phyloP scores from a whole-genome alignment of 2,329 filamentous ascomycete genomes.

The Talaromyces atroroseus region DNA sequence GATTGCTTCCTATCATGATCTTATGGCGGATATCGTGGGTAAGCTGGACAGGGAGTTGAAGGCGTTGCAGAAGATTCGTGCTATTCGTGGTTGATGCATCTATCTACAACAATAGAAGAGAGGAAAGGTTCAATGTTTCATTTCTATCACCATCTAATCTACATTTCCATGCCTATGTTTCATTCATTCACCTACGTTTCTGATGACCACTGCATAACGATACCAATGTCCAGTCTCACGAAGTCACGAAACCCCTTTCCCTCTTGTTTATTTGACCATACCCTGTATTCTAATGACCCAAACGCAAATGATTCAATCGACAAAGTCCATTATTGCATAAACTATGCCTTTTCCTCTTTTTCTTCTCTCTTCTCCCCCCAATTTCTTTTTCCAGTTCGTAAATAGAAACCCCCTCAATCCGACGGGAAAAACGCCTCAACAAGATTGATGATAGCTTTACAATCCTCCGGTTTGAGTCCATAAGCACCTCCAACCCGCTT shows the following conservation, averaged over 20 bases:
- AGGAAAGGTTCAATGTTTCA: neutral
- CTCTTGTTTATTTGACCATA: neutral
- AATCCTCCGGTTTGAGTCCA: neutral
- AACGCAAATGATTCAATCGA: neutral
- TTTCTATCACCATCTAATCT: neutral
- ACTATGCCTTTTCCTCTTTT: neutral
- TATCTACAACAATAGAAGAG: neutral
- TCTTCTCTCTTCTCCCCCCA: neutral
- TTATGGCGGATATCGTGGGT: constrained; percentile 3
- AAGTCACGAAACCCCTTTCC: neutral
- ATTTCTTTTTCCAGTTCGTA: too few species aligned
- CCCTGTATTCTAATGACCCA: neutral
- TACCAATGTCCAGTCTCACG: neutral
- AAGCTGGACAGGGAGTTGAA: constrained; percentile 13
- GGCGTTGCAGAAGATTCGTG: constrained; percentile 11
- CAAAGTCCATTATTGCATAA: too few species aligned
- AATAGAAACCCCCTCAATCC: neutral
- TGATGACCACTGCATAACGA: neutral
- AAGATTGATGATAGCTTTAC: neutral
- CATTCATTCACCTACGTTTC: neutral
- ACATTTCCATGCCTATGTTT: neutral
- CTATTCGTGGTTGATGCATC: constrained; percentile 7
- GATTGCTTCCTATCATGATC: constrained; percentile 5
- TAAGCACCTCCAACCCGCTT: constrained; percentile 17
- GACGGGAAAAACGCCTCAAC: neutral